Evolutionary conservation across 768 basidiomycete species (phyloP), one percentile per base, ranked within the genome.

Genomic region (Kwoniella sp.): DNA sequence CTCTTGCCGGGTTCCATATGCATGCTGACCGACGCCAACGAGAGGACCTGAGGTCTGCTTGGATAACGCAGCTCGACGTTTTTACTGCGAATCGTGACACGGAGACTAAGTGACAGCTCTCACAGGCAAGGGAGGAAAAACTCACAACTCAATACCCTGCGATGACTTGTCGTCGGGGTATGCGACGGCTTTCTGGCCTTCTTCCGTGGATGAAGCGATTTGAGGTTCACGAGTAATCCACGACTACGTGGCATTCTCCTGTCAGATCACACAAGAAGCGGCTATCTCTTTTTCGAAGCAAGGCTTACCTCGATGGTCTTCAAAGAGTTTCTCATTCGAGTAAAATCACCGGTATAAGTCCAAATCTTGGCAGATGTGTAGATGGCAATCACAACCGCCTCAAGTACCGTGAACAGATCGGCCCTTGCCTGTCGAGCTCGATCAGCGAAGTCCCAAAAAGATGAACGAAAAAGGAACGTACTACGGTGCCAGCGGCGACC

Each of bases 41-140:
- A 69, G 11, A 67, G 71, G 20, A 71, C 56, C 34, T 72, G 65
- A 0, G 72, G 73, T 58, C 76, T 72, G n/a, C 63, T 57, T 0
- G 78, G 74, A 57, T 80, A 80, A 12, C 71, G 76, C 38, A 80
- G 70, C 52, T 69, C 61, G 45, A 77, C 71, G 26, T 68, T 45
- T 28, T 63, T 26, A 37, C 71, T 70, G 47, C n/a, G 17, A 37
- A 28, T 34, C 17, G 5, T n/a, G n/a, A n/a, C n/a, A 45, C 25
- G 38, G 26, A 60, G 26, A 9, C 29, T n/a, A n/a, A n/a, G 30
- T 52, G 4, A 41, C 52, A 54, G 15, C 9, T 7, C 8, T n/a
- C n/a, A n/a, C n/a, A n/a, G n/a, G n/a, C n/a, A n/a, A n/a, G n/a
- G n/a, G n/a, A n/a, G n/a, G n/a, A n/a, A 8, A 45, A 45, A 66